Percentiles rank a stretch among this genome's conserved stretches.
These are phyloP conservation scores for Tricholomella constricta DNA, from an alignment of 768 basidiomycete genomes.

Conservation along the genomic window DNA sequence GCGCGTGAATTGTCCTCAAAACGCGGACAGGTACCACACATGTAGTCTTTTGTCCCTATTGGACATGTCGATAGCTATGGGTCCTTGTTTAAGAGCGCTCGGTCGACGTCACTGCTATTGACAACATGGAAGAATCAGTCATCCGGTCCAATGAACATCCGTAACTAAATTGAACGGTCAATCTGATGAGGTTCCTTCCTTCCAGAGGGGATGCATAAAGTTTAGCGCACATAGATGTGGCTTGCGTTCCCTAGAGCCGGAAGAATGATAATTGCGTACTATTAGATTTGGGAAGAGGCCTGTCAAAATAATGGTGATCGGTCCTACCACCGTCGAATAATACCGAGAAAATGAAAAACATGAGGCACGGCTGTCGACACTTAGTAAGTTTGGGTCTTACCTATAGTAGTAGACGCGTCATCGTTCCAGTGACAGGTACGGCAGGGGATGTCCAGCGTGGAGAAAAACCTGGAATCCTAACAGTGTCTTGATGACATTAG, in stretches of 20 bases:
- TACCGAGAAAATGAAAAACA: neutral
- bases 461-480: neutral
- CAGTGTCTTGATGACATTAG: neutral
- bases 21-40: too few species aligned
- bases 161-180: too few species aligned
- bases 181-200: too few species aligned
- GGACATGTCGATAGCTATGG: neutral
- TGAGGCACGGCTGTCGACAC: neutral
- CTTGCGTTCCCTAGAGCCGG: too few species aligned
- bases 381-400: neutral
- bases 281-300: neutral
- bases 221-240: too few species aligned
- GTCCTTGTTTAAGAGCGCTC: neutral
- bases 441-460: neutral
- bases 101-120: too few species aligned
- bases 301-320: neutral
- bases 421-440: neutral
- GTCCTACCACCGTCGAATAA: neutral
- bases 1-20: too few species aligned
- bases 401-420: neutral
- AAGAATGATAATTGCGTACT: too few species aligned
- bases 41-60: neutral
- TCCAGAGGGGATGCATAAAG: too few species aligned
- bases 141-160: neutral
- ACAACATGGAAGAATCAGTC: neutral